phyloP scores from a whole-genome alignment of 768 basidiomycete species.

The Phlebiopsis gigantea region DNA sequence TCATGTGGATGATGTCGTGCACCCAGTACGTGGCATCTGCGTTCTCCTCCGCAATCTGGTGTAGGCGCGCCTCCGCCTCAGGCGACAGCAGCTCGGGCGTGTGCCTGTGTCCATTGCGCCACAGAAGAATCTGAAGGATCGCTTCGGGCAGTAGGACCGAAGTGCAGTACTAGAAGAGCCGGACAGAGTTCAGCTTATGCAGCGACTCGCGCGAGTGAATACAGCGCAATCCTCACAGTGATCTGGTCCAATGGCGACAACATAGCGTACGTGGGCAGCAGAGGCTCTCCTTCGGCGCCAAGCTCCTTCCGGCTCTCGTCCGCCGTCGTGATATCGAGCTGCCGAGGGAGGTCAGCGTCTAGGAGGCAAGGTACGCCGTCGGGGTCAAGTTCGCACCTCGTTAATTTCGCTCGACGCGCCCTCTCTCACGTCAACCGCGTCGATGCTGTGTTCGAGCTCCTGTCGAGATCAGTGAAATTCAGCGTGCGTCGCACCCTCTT shows the following conservation, averaged over 20 bases:
- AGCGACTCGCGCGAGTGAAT: background rate
- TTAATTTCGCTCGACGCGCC: background rate
- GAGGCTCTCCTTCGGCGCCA: background rate
- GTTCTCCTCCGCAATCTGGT: slow-evolving; percentile 41
- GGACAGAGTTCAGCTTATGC: background rate
- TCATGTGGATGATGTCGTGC: slow-evolving; percentile 45
- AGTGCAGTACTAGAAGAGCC: slow-evolving; percentile 57
- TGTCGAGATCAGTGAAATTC: background rate
- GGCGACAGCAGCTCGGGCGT: slow-evolving; percentile 42
- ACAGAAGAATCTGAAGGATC: slow-evolving; percentile 67
- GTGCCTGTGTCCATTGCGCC: slow-evolving; percentile 58
- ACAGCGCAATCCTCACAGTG: slow-evolving; percentile 36
- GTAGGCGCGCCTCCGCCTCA: slow-evolving; percentile 52
- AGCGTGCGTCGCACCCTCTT: background rate
- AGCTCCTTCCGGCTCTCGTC: background rate
- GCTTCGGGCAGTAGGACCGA: slow-evolving; percentile 71
- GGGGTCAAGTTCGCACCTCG: background rate
- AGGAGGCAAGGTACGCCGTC: background rate
- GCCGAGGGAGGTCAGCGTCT: background rate
- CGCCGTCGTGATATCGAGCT: background rate
- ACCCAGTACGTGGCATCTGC: slow-evolving; percentile 65
- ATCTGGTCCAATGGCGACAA: slow-evolving; percentile 44
- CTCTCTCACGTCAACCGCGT: background rate
- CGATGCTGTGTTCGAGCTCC: background rate
- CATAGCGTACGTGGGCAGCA: slow-evolving; percentile 30